Base-by-base conservation (phyloP, 1,139 yeast genomes). In the Suhomyces maxii region DNA sequence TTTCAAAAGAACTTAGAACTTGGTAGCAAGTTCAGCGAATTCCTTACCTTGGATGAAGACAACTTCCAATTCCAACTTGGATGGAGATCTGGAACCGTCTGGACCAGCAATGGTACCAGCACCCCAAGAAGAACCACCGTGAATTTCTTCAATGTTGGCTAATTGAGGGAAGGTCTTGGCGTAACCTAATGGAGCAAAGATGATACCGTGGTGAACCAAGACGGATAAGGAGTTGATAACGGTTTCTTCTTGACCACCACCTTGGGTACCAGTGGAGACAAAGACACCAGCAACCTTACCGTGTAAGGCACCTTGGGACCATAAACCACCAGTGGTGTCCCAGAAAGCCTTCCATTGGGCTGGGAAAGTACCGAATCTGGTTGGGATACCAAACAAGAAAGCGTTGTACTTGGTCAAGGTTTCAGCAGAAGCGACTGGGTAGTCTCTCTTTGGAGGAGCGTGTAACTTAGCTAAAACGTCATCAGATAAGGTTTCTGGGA, bases 231-330 rank as follows among this genome's bases (percentile, higher is more conserved):
- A 53, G 53, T 61, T 69, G 54, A 65, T 59, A 41, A 63, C 57
- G 36, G 76, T 70, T 40, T 66, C 58, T 58, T 70, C 76, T 55
- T 69, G 76, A 28, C 76, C 75, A 9, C 31, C 31, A 9, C 31
- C 31, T 9, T 11, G 71, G 33, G 73, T 56, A 52, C 79, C 80
- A 10, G 82, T 73, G 26, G 77, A 65, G 37, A 69, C 69, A 48
- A 77, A 77, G 31, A 76, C 50, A 51, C 74, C 77, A 10, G 70
- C 79, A 35, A 79, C 77, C 60, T 78, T 78, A 44, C 79, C 80
- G 51, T 64, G 54, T 38, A 77, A 63, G 2, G 69, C 73, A 53
- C 82, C 82, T 6, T 55, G n/a, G 37, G 77, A 77, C 83, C 83
- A 78, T 50, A 76, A 65, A 5, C 70, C 73, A 45, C 82, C 82